Evolutionary conservation across 2,329 filamentous ascomycete species (phyloP).

Genomic region (Claviceps sp.): DNA sequence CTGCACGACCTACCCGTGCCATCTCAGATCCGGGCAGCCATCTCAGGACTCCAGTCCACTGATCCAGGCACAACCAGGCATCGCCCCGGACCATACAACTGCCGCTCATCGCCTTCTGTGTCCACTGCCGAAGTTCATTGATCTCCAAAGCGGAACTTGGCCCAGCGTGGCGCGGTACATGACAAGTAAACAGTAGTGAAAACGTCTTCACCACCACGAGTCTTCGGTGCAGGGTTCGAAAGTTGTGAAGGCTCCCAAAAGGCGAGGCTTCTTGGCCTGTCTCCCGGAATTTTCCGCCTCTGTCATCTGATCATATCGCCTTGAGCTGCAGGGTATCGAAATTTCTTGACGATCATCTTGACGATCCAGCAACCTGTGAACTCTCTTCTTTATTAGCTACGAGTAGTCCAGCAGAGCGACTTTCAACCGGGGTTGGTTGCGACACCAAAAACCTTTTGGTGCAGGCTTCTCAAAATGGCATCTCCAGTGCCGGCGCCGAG

Average conservation of each 20-base stretch:
- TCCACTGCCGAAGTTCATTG: not conserved
- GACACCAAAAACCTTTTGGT: not conserved
- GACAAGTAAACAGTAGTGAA: not conserved
- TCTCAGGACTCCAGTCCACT: not conserved
- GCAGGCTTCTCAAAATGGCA: conserved; percentile 1
- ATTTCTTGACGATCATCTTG: not conserved
- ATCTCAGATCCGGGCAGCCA: not conserved
- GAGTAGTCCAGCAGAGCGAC: not conserved
- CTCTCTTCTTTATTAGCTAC: not conserved
- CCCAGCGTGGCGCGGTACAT: not conserved
- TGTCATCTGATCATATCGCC: not conserved
- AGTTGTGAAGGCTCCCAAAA: not conserved
- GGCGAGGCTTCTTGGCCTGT: not conserved
- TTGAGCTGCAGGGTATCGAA: not conserved
- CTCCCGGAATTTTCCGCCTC: not conserved
- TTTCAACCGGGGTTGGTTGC: not conserved
- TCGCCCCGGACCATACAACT: not conserved
- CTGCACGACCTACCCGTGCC: not conserved
- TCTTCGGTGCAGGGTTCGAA: not conserved
- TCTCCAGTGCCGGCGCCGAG: conserved; percentile 1
- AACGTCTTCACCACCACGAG: not conserved
- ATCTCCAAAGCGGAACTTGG: not conserved
- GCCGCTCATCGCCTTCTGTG: not conserved
- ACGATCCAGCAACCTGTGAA: not conserved
- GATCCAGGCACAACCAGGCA: not conserved